These are phyloP conservation scores for Yamagishiella unicocca DNA, from an alignment of 139 green algal species.

Conservation along the genomic window DNA sequence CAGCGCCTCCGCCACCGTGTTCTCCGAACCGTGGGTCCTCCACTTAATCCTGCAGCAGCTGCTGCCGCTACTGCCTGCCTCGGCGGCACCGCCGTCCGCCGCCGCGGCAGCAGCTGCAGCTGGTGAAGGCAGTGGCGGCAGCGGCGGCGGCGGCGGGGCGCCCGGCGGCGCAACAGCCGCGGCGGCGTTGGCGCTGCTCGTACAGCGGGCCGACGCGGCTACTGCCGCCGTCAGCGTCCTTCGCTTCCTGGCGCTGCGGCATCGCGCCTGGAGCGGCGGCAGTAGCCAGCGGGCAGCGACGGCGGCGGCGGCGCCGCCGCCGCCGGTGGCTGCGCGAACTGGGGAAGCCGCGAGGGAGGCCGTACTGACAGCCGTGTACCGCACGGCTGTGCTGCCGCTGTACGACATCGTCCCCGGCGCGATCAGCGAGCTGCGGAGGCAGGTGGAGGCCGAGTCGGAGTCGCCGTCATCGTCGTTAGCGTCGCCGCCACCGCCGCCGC, in stretches of 20 bases:
- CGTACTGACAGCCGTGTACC: constrained; percentile 13
- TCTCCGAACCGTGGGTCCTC: not conserved
- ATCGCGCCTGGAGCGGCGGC: too few species aligned
- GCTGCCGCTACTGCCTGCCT: not conserved
- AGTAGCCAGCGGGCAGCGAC: not conserved
- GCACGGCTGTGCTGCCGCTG: not conserved
- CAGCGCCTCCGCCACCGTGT: not conserved
- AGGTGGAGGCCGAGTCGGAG: not conserved
- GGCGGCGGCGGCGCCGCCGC: not conserved
- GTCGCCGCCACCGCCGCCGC: not conserved
- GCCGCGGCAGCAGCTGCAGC: not conserved
- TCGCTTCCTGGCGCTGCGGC: constrained; percentile 32
- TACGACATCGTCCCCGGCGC: not conserved
- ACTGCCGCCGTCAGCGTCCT: constrained; percentile 37
- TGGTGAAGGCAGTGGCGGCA: not conserved
- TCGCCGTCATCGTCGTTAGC: not conserved
- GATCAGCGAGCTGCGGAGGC: not conserved
- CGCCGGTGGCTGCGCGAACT: not conserved
- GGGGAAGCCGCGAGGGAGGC: not conserved
- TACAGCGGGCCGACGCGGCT: not conserved
- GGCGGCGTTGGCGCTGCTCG: not conserved
- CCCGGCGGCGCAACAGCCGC: not conserved
- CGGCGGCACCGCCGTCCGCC: not conserved
- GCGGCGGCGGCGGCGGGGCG: not conserved
- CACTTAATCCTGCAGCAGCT: constrained; percentile 1